These are phyloP conservation scores for Leptographium radiaticola DNA, from an alignment of 2,329 filamentous ascomycete genomes.

Conservation along the genomic window DNA sequence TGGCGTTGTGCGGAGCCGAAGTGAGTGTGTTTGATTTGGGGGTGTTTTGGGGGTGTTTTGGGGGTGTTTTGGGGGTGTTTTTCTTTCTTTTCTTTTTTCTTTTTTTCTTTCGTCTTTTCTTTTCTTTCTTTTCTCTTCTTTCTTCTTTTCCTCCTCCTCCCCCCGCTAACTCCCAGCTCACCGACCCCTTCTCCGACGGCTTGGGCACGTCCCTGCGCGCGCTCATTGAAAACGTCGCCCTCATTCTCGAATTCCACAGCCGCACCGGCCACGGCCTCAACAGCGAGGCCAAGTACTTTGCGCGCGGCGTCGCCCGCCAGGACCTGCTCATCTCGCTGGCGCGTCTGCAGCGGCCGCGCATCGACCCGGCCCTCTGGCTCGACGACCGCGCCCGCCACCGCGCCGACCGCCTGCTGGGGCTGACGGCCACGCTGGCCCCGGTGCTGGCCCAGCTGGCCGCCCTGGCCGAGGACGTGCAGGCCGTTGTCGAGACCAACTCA, in stretches of 20 bases:
- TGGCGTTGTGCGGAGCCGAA: conserved; percentile 13
- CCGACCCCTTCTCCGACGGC: conserved; percentile 8
- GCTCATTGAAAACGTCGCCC: conserved; percentile 10
- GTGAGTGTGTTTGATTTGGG: too few relatives aligned
- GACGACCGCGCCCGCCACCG: conserved; percentile 8
- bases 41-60: too few relatives aligned
- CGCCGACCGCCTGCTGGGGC: conserved; percentile 9
- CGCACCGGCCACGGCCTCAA: conserved; percentile 6
- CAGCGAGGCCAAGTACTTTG: conserved; percentile 8
- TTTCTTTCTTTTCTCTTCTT: too few relatives aligned
- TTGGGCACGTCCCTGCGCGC: conserved; percentile 6
- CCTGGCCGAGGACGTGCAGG: conserved; percentile 10
- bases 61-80: neutral
- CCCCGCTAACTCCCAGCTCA: conserved; percentile 3
- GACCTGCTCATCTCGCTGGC: conserved; percentile 9
- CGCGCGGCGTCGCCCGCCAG: conserved; percentile 10
- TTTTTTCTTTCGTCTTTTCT: too few relatives aligned
- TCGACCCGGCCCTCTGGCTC: conserved; percentile 8
- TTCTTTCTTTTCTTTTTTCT: neutral
- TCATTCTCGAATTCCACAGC: conserved; percentile 7
- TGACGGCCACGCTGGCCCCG: conserved; percentile 7
- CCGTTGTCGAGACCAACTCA: neutral
- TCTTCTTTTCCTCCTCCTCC: too few relatives aligned
- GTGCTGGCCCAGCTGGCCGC: conserved; percentile 6
- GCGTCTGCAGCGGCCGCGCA: conserved; percentile 8